Conservation (phyloP, 768 basidiomycete genomes). For the Leucosporidium creatinivorum region DNA sequence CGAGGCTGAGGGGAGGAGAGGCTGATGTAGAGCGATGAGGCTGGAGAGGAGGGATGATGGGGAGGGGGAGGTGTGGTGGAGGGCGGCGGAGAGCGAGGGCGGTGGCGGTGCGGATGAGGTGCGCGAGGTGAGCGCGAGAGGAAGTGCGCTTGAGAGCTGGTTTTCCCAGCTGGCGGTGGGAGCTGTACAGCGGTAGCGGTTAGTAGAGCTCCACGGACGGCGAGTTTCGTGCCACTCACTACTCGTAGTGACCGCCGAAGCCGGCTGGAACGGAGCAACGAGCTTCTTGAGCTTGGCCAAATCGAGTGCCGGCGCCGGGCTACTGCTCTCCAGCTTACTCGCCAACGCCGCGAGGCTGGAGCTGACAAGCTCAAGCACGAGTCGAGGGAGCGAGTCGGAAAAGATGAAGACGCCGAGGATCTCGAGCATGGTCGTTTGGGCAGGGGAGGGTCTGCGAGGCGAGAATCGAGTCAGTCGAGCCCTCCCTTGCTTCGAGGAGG, state of each 20-base stretch:
- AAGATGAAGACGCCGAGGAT: slow-evolving; percentile 25
- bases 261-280: background rate
- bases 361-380: slow-evolving; percentile 19
- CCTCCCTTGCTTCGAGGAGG: background rate
- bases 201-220: background rate
- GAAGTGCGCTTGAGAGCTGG: background rate
- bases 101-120: background rate
- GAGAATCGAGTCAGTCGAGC: background rate
- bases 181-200: background rate
- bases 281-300: background rate
- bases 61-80: background rate
- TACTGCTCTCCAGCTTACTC: background rate
- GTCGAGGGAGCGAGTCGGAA: slow-evolving; percentile 11
- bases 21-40: background rate
- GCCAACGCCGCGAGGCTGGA: background rate
- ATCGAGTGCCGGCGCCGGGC: background rate
- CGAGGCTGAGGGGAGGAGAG: background rate
- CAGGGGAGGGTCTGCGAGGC: background rate
- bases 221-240: background rate
- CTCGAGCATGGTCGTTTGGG: slow-evolving; percentile 16
- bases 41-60: background rate
- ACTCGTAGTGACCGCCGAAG: background rate
- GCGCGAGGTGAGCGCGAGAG: background rate
- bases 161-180: background rate
- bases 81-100: background rate